Evolutionary conservation across 1,284 basidiomycete species (phyloP).

Genomic region (Fomitiporia mediterranea): DNA sequence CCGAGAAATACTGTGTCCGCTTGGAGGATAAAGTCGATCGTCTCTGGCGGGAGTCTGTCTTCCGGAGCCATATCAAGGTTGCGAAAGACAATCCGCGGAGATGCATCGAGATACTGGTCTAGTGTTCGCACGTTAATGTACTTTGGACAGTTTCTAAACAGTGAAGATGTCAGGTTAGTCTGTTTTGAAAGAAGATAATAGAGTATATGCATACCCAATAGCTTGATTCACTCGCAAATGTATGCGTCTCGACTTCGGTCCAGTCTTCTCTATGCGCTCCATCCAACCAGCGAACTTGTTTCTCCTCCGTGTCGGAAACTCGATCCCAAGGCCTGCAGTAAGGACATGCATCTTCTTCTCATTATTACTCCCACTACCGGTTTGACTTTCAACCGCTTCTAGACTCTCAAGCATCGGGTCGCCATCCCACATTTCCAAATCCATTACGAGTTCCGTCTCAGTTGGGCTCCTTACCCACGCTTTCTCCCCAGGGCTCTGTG

Average conservation of each 20-base stretch:
- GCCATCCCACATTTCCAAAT: constrained; percentile 46
- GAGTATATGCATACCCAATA: constrained; percentile 41
- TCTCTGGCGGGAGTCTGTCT: constrained; percentile 44
- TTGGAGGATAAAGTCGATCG: constrained; percentile 43
- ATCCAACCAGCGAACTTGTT: constrained; percentile 60
- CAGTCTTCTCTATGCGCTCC: constrained; percentile 27
- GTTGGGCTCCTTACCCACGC: constrained; percentile 43
- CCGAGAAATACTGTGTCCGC: constrained; percentile 56
- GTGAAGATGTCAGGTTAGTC: neutral
- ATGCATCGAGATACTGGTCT: constrained; percentile 34
- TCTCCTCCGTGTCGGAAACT: constrained; percentile 50
- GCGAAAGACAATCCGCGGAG: constrained; percentile 36
- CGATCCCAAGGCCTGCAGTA: constrained; percentile 57
- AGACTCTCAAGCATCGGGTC: constrained; percentile 48
- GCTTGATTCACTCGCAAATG: constrained; percentile 47
- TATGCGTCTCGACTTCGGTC: constrained; percentile 26
- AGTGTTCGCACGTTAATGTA: constrained; percentile 57
- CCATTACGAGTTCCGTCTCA: constrained; percentile 39
- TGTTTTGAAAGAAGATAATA: neutral
- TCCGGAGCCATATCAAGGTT: constrained; percentile 30
- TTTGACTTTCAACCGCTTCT: constrained; percentile 24
- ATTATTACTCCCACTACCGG: too few species aligned
- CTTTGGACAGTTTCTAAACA: constrained; percentile 57
- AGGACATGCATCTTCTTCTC: constrained; percentile 28
- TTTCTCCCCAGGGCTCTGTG: constrained; percentile 29